Evolutionary conservation across 306 rosid species (phyloP).

Genomic region (Dryas octopetala): DNA sequence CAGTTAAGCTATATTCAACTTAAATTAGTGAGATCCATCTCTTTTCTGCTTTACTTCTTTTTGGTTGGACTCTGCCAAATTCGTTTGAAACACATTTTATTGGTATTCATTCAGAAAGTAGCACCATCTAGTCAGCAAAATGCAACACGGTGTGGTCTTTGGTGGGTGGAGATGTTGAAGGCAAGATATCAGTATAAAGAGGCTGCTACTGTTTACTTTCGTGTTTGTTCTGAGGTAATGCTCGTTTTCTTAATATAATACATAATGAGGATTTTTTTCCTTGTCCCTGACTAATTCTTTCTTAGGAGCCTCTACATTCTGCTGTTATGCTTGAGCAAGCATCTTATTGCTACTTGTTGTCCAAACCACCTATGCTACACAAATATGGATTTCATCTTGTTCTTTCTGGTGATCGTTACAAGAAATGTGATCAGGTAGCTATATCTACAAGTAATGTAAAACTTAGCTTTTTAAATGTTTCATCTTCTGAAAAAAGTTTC

Average conservation of each 20-base stretch:
- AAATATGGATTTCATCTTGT: constrained; percentile 99
- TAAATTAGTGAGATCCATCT: not conserved
- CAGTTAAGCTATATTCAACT: not conserved
- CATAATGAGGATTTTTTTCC: constrained; percentile 26
- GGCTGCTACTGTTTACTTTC: constrained; percentile 89
- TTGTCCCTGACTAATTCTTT: constrained; percentile 34
- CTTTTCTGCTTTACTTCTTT: not conserved
- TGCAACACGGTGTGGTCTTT: constrained; percentile 87
- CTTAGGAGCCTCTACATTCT: constrained; percentile 82
- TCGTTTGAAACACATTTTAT: constrained; percentile 10
- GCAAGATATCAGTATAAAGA: constrained; percentile 77
- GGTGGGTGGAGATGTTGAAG: constrained; percentile 97
- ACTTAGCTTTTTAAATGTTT: constrained; percentile 10
- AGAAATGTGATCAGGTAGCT: constrained; percentile 86
- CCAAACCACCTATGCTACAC: constrained; percentile 91
- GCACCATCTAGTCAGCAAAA: constrained; percentile 81
- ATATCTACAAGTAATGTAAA: constrained; percentile 18
- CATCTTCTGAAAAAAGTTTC: constrained; percentile 23
- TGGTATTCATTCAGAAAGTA: constrained; percentile 64
- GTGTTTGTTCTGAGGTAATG: constrained; percentile 90
- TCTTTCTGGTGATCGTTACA: constrained; percentile 97
- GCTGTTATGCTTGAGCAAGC: constrained; percentile 99
- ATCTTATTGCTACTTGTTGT: constrained; percentile 81
- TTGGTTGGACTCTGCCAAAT: not conserved
- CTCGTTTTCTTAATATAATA: constrained; percentile 8